Percentiles rank a stretch among this genome's conserved stretches.
phyloP scores from a whole-genome alignment of 345 rosid species.

The Gossypium bickii region DNA sequence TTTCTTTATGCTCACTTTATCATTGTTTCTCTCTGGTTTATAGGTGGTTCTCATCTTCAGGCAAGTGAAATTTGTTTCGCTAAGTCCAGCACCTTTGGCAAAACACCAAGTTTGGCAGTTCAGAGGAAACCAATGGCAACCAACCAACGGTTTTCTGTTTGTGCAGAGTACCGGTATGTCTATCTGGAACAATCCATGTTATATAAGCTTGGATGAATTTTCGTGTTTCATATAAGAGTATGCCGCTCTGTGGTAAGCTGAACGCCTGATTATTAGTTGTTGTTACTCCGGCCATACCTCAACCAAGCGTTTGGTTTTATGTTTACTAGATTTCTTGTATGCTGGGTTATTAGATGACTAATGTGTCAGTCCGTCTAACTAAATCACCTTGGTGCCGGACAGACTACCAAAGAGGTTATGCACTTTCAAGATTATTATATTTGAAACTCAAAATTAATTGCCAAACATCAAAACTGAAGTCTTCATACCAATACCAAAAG shows the following conservation, averaged over 20 bases:
- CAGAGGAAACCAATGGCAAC: conserved; percentile 35
- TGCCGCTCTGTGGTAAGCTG: not conserved
- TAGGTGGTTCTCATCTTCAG: conserved; percentile 48
- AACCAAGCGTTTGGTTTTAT: not conserved
- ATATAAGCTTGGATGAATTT: not conserved
- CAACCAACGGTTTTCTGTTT: conserved; percentile 38
- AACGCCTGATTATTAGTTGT: not conserved
- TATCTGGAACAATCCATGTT: not conserved
- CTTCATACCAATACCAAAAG: not conserved
- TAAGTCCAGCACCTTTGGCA: conserved; percentile 38
- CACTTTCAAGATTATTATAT: not conserved
- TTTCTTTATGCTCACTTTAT: not conserved
- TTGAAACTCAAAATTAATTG: not conserved
- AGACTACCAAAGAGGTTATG: not conserved
- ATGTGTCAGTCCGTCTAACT: not conserved
- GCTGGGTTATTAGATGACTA: not conserved
- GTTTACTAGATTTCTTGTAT: not conserved
- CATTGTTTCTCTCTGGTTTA: not conserved
- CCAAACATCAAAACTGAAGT: not conserved
- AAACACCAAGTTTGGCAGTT: conserved; percentile 33
- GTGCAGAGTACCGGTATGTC: conserved; percentile 56
- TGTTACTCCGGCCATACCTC: not conserved
- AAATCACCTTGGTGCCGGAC: not conserved
- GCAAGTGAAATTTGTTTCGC: conserved; percentile 32
- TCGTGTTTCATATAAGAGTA: not conserved